Base-by-base conservation (phyloP, 2,329 filamentous ascomycete genomes). In the Aquanectria penicillioides region DNA sequence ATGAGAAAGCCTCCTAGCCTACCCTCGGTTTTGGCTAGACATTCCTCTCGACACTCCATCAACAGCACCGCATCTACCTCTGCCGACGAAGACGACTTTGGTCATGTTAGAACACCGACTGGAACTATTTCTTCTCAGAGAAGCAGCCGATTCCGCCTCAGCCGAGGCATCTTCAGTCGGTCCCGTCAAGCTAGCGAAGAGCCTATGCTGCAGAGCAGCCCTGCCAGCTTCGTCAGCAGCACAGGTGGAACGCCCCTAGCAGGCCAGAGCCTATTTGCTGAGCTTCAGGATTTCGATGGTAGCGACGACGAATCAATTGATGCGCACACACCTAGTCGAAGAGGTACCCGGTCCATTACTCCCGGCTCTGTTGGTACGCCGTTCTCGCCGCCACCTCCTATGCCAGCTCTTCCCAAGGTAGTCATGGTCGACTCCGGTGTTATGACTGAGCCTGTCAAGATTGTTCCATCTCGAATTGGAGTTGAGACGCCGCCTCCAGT, bases 1-100 rank as follows among this genome's bases (percentile, higher is more conserved):
- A 78, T 80, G 64, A 79, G 72, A 66, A 76, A 76, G 26, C 75
- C 78, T 4, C 78, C 80, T 4, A 76, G 71, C 46, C 70, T 82
- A 25, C 74, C 81, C 11, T 74, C 75, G 11, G 67, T 66, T 9
- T 59, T 75, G 28, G 59, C 67, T 38, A 71, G 74, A 50, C 83
- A 85, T 62, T 69, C 78, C 48, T 85, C 86, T 67, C 84, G 89
- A 17, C 80, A 83, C 59, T 94, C 93, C 0, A 92, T 91, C 76
- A 83, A 92, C 69, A 97, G 93, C 77, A 97, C 93, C 9, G 93
- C 93, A 4, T 97, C 94, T 2, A 94, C 91, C 1, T 96, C 93
- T 23, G 89, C 84, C 3, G 93, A 89, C 61, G 93, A 97, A 48
- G 88, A 89, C 54, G 82, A 86, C 13, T 75, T 76, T 34, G 68